Percentiles rank a stretch among this genome's conserved stretches.
phyloP scores from a whole-genome alignment of 805 yeast species.

The Pichia eremophila region DNA sequence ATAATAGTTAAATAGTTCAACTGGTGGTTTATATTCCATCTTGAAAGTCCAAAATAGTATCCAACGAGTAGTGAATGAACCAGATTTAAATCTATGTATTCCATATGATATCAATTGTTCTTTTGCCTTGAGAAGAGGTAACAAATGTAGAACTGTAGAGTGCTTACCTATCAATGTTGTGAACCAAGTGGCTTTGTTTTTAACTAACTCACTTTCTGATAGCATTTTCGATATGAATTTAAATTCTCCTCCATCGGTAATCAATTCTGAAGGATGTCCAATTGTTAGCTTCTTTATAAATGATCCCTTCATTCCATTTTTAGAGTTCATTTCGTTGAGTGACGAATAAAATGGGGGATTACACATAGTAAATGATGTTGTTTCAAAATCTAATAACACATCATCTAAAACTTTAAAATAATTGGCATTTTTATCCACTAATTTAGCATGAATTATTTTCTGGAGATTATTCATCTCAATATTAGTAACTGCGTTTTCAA shows the following conservation, averaged over 20 bases:
- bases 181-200: slow-evolving; percentile 7
- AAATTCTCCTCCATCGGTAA: slow-evolving; percentile 39
- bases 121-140: not conserved
- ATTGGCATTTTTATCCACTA: slow-evolving; percentile 4
- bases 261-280: slow-evolving; percentile 31
- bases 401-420: not conserved
- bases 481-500: slow-evolving; percentile 22
- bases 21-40: slow-evolving; percentile 9
- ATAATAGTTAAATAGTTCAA: slow-evolving; percentile 6
- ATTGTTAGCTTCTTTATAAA: slow-evolving; percentile 12
- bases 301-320: slow-evolving; percentile 17
- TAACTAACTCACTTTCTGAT: slow-evolving; percentile 8
- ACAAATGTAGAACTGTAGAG: slow-evolving; percentile 4
- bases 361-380: slow-evolving; percentile 31
- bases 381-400: slow-evolving; percentile 3
- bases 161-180: slow-evolving; percentile 10
- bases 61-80: slow-evolving; percentile 28
- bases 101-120: slow-evolving; percentile 17
- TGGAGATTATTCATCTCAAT: slow-evolving; percentile 22
- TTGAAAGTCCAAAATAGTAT: slow-evolving; percentile 29
- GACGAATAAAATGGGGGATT: slow-evolving; percentile 46
- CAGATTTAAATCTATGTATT: slow-evolving; percentile 23
- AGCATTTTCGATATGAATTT: slow-evolving; percentile 25
- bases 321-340: slow-evolving; percentile 23
- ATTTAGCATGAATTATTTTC: slow-evolving; percentile 11